A percentile compares a stretch with the other conserved stretches of the same genome.
Evolutionary conservation across 2,329 filamentous ascomycete genomes (phyloP).

Genomic region (Colletotrichum liriopes): DNA sequence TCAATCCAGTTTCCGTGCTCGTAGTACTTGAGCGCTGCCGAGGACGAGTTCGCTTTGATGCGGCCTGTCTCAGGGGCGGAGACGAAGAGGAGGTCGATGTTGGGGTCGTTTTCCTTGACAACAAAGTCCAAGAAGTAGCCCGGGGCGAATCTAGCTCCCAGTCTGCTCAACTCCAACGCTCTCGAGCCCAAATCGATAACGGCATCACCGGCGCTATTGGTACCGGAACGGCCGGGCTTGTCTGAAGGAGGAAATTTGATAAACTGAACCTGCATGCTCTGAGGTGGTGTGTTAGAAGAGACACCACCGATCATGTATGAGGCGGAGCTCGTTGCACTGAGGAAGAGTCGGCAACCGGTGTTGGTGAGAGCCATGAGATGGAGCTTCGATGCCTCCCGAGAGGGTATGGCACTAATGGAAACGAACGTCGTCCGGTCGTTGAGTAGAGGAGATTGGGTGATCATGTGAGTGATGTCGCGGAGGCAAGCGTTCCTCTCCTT

Average conservation of each 20-base stretch:
- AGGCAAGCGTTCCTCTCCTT: constrained; percentile 75
- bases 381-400: constrained; percentile 83
- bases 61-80: constrained; percentile 90
- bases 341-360: constrained; percentile 91
- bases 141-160: constrained; percentile 79
- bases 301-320: constrained; percentile 75
- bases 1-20: constrained; percentile 88
- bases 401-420: constrained; percentile 87
- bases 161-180: constrained; percentile 64
- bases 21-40: constrained; percentile 73
- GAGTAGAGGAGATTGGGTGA: constrained; percentile 80
- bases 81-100: constrained; percentile 81
- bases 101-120: constrained; percentile 70
- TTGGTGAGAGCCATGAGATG: constrained; percentile 93
- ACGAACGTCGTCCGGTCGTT: constrained; percentile 81
- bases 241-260: constrained; percentile 89
- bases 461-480: constrained; percentile 88
- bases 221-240: constrained; percentile 51
- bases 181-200: constrained; percentile 65
- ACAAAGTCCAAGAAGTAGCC: constrained; percentile 94
- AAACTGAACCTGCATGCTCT: constrained; percentile 97
- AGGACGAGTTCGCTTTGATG: constrained; percentile 74
- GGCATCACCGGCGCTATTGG: constrained; percentile 52
- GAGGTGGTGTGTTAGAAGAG: constrained; percentile 81
- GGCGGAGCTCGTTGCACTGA: constrained; percentile 88